Base-by-base conservation (phyloP, 108 stramenopile species). In the Chaetoceros muelleri region DNA sequence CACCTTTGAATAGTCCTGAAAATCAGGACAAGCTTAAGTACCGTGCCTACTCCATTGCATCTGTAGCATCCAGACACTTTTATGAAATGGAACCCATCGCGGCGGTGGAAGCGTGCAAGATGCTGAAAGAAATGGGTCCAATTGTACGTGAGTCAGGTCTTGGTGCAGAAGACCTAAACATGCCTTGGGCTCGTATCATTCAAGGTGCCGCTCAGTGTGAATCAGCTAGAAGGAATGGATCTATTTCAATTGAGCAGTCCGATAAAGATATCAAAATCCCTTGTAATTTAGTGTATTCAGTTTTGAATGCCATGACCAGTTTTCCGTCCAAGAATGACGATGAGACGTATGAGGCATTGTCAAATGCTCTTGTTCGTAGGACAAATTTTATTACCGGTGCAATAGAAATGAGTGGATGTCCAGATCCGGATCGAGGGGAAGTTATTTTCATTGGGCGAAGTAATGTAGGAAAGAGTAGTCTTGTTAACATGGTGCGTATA, bases 401-500 rank as follows among this genome's bases (percentile, higher is more conserved):
- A 1, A 82, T 95, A 0, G 73, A 68, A 54, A 82, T 95, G 89
- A 54, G 62, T 3, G 86, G 84, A 0, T 85, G 90, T 46, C 96
- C 96, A 13, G 58, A 66, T 30, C 64, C 81, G 2, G 86, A 90
- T 60, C 61, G 85, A 46, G 82, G 86, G 29, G 95, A 96, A 66
- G 88, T 85, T 7, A 87, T 76, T 16, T 96, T 96, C 61, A 85
- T 91, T 63, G 95, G 97, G 13, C 66, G 95, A 47, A 82, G 76
- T 30, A 96, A 96, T 71, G 95, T 95, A 7, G 97, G 95, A 16
- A 96, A 96, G 69, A 78, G 74, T 2, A 82, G 81, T 40, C 69
- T 97, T 49, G 80, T 96, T n/a, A 95, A 94, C 62, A 86, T 87
- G 87, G 82, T 83, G 52, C 48, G 58, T 64, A 28, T 0, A 28